phyloP scores from a whole-genome alignment of 192 early-diverging fungal species.

The Jimgerdemannia flammicorona region DNA sequence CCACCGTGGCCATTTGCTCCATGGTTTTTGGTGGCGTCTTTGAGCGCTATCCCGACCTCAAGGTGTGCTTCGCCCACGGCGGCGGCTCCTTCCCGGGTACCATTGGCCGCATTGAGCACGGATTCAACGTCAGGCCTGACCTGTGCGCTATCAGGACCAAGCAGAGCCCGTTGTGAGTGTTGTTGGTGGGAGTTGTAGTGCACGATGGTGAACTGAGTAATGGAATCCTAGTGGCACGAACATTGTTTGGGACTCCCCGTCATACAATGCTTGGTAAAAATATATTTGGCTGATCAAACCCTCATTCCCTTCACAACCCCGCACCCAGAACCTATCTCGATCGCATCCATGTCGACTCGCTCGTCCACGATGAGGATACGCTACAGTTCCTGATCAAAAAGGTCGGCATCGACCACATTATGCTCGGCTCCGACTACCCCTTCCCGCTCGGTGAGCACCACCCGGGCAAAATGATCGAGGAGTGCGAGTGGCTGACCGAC shows the following conservation, averaged over 20 bases:
- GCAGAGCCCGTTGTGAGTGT: constrained; percentile 30
- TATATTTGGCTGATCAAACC: too few relatives aligned
- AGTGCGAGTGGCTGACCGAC: constrained; percentile 45
- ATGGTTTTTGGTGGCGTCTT: constrained; percentile 64
- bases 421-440: constrained; percentile 59
- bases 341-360: constrained; percentile 57
- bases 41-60: constrained; percentile 57
- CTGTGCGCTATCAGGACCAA: constrained; percentile 53
- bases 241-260: too few relatives aligned
- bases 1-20: constrained; percentile 61
- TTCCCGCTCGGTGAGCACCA: constrained; percentile 55
- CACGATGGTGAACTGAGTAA: too few relatives aligned
- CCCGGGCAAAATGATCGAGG: constrained; percentile 54
- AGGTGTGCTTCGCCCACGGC: constrained; percentile 63
- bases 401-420: constrained; percentile 54
- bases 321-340: constrained; percentile 54
- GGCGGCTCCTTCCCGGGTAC: constrained; percentile 66
- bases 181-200: too few relatives aligned
- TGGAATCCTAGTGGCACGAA: too few relatives aligned
- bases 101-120: constrained; percentile 63
- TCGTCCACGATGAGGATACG: constrained; percentile 65
- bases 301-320: not conserved
- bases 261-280: too few relatives aligned
- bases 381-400: constrained; percentile 59
- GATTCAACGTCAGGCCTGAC: constrained; percentile 62